Evolutionary conservation across 139 green algal species (phyloP), one percentile per base, ranked within the genome.

Genomic region (Spirogloea muscicola): DNA sequence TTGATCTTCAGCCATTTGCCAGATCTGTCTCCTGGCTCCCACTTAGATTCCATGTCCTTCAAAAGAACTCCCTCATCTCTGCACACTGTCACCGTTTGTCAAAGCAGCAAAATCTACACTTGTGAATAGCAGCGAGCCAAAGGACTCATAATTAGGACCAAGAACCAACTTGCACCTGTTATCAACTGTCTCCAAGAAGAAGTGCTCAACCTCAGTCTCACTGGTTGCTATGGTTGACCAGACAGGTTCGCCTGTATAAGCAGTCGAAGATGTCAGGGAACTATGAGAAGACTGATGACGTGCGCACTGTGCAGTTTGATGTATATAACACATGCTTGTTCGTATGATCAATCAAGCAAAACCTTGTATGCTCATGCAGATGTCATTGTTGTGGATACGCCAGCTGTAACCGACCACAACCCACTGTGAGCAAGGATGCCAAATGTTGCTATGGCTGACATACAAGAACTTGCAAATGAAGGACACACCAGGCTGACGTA

Each of bases 61-160:
- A 95, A 57, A 38, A 96, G 61, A 18, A 96, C 82, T 1, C 91
- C 91, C 82, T 96, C 91, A 51, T 96, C 77, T 10, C 58, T 76
- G 68, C 68, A 2, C 36, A n/a, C 18, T 9, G 31, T 64, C 31
- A 41, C 55, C 29, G 10, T 38, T 64, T 16, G 29, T 64, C 16
- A 70, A 51, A 51, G 43, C 21, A 31, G 21, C 46, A 55, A 55
- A 55, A 55, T 55, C 46, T 55, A 55, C 21, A 21, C 46, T 31
- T 55, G 21, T 21, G 21, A 55, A 55, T 55, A 31, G 46, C 18
- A 21, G 21, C 46, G 21, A 38, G 25, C 21, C 18, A 68, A 68
- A 31, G 44, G 16, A 71, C 18, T 16, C 25, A 71, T 25, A 33
- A 49, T 0, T 52, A 34, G 9, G 2, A 79, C 77, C 40, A 78